A percentile compares a stretch with the other conserved stretches of the same genome.
These are phyloP conservation scores for Cercospora brassicicola DNA, from an alignment of 2,329 filamentous ascomycete genomes.

Conservation along the genomic window DNA sequence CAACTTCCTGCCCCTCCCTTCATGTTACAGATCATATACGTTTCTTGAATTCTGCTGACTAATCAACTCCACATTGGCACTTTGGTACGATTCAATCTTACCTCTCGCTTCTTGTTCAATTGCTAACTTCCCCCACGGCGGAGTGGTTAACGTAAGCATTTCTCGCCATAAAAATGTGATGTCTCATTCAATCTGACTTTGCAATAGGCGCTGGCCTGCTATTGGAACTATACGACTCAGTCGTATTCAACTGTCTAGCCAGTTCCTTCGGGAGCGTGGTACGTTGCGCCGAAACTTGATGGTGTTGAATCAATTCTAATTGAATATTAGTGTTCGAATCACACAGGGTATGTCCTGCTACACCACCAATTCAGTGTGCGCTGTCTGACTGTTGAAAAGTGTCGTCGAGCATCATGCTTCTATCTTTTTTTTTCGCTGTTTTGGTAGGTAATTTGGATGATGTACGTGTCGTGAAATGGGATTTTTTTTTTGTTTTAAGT, in stretches of 20 bases:
- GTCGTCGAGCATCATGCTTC: too few species aligned
- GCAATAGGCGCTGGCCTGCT: not conserved
- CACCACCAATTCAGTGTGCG: too few species aligned
- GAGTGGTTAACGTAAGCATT: not conserved
- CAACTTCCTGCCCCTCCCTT: not conserved
- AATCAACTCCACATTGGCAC: not conserved
- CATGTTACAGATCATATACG: not conserved
- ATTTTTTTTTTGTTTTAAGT: too few species aligned
- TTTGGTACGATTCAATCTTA: not conserved
- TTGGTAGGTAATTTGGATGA: not conserved
- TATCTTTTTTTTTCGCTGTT: too few species aligned
- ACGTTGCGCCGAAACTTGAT: not conserved
- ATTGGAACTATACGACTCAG: constrained; percentile 1
- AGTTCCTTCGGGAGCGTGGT: not conserved
- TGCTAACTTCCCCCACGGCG: not conserved
- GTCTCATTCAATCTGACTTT: not conserved
- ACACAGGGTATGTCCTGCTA: not conserved
- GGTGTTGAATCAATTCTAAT: not conserved
- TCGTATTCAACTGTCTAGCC: not conserved
- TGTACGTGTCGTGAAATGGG: too few species aligned
- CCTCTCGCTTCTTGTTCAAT: not conserved
- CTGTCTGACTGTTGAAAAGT: too few species aligned
- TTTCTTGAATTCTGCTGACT: not conserved
- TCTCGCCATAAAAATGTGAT: not conserved
- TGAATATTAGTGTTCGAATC: not conserved